These are phyloP conservation scores for Tetrahymena thermophila DNA, from an alignment of 73 alveolate genomes.

Conservation along the genomic window DNA sequence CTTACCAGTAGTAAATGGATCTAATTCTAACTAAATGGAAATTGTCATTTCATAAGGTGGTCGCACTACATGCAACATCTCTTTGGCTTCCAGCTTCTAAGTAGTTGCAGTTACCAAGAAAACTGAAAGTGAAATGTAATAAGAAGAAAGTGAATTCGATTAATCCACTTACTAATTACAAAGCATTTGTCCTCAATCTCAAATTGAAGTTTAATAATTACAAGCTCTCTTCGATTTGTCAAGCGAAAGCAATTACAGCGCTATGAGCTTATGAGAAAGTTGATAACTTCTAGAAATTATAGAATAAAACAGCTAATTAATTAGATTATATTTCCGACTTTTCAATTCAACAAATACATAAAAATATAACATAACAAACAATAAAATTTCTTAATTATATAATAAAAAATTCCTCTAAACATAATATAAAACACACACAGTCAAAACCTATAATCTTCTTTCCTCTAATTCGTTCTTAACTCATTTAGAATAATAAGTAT, in stretches of 20 bases:
- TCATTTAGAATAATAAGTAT: not conserved
- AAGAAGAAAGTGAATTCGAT: not conserved
- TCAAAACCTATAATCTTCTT: not conserved
- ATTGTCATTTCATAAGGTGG: not conserved
- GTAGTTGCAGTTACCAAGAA: not conserved
- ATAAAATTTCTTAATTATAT: not conserved
- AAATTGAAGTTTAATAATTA: not conserved
- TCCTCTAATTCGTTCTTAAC: not conserved
- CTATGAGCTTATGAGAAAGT: not conserved
- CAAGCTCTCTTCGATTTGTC: not conserved
- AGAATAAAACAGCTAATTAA: not conserved
- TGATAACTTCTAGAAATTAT: not conserved
- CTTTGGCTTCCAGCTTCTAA: not conserved
- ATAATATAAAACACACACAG: not conserved
- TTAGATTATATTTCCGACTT: not conserved
- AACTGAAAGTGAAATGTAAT: not conserved
- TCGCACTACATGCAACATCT: not conserved
- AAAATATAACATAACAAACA: not conserved
- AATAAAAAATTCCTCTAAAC: not conserved
- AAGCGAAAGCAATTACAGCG: not conserved
- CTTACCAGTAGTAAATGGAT: not conserved
- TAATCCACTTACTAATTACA: not conserved
- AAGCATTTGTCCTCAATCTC: not conserved
- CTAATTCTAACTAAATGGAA: not conserved
- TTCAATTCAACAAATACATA: not conserved